Percentiles rank a stretch among this genome's conserved stretches.
Evolutionary conservation across 2,329 filamentous ascomycete species (phyloP).

Genomic region (Ophiocordyceps sinensis): DNA sequence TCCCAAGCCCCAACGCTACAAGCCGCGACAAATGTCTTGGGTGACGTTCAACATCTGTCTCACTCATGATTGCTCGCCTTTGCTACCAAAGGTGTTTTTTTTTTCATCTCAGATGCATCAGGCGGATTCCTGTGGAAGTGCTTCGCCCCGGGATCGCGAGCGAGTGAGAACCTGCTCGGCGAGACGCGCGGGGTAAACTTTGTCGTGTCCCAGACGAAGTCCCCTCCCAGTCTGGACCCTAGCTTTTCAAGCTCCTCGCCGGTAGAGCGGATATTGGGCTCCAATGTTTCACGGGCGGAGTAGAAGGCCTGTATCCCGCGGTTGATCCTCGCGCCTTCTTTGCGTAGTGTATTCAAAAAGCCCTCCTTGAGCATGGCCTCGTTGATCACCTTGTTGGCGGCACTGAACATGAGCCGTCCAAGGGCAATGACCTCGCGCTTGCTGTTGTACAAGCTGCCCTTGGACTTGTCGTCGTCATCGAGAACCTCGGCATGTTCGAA

Average conservation of each 20-base stretch:
- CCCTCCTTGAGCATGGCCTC: constrained; percentile 23
- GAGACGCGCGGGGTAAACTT: constrained; percentile 1
- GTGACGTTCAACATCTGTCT: no score
- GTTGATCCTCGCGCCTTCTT: constrained; percentile 20
- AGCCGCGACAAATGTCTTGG: no score
- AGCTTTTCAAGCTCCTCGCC: neutral
- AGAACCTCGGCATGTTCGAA: constrained; percentile 10
- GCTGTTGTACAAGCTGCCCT: constrained; percentile 16
- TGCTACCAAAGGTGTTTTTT: no score
- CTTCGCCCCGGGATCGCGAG: no score
- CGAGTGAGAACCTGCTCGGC: neutral
- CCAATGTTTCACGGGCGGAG: constrained; percentile 16
- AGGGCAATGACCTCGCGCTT: constrained; percentile 28
- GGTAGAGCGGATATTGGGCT: constrained; percentile 15
- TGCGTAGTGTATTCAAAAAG: constrained; percentile 18
- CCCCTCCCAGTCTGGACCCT: constrained; percentile 6
- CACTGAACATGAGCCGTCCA: constrained; percentile 29
- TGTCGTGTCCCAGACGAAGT: constrained; percentile 19
- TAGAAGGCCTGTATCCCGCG: constrained; percentile 22
- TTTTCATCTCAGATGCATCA: no score
- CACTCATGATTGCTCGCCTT: no score
- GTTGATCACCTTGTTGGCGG: constrained; percentile 27
- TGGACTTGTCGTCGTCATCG: constrained; percentile 8
- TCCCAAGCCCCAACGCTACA: no score
- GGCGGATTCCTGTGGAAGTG: no score